Evolutionary conservation across 129 eudicot genomes (phyloP), one percentile per base, ranked within the genome.

Genomic region (Tanacetum coccineum): DNA sequence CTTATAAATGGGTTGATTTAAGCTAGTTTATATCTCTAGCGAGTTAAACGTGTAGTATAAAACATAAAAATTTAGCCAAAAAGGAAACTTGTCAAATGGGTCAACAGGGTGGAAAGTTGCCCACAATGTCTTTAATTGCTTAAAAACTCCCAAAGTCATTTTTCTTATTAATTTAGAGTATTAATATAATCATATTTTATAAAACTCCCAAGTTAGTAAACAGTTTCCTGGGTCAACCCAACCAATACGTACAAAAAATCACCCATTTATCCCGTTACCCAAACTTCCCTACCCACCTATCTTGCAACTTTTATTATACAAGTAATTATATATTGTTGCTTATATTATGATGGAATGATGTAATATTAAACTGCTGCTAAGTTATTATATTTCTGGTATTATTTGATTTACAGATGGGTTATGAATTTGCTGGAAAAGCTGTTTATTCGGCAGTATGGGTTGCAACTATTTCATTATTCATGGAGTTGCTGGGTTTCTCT

Each of bases 401-500:
- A 40, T 26, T 20, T 26, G 26, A 54, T 76, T 19, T 74, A 59
- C 80, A 88, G 96, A 85, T 85, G 96, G 92, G 96, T 48, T 81
- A 85, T 62, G 85, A 83, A 17, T 88, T 88, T 81, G 89, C 96
- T 36, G 89, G 96, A 40, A 88, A 85, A 80, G 87, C 96, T 76
- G 77, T 88, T 26, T 85, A 85, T 79, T 82, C 92, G 47, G 96
- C 89, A 52, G 92, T 85, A 42, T 88, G 96, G 96, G 87, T 88
- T 62, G 92, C 87, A 39, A 80, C 89, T 48, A 64, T 83, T 64
- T 85, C 96, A 48, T 83, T 88, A 80, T 88, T 88, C 80, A 88
- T 88, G 96, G 96, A 88, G 76, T 82, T 88, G 77, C 77, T 88
- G 57, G 96, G 96, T 57, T 85, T 88, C 83, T 88, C 96, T 44